Conservation (phyloP, 345 rosid genomes). For the Eucalyptus microcorys region DNA sequence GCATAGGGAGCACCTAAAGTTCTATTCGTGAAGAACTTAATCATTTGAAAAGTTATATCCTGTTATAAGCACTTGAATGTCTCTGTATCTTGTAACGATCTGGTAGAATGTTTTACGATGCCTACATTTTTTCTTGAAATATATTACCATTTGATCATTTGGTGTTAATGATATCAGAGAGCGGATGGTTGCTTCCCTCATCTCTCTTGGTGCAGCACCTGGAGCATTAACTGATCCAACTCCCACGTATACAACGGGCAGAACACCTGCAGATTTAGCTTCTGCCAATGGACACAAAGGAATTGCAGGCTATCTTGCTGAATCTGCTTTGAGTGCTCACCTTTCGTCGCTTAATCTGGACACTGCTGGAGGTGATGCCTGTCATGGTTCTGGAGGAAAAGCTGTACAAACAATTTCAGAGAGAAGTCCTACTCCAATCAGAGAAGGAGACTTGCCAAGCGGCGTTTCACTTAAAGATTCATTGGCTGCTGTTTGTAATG, state of each 20-base stretch:
- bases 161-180: slow-evolving; percentile 38
- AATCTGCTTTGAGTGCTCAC: slow-evolving; percentile 47
- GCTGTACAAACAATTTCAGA: slow-evolving; percentile 23
- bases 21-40: neutral
- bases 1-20: neutral
- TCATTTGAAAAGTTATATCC: neutral
- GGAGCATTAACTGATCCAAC: slow-evolving; percentile 79
- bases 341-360: slow-evolving; percentile 47
- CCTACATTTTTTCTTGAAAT: neutral
- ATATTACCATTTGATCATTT: neutral
- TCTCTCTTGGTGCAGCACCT: slow-evolving; percentile 71
- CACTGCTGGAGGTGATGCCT: slow-evolving; percentile 9
- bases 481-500: slow-evolving; percentile 77
- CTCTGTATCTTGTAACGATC: neutral
- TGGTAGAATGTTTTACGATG: neutral
- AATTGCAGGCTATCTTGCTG: slow-evolving; percentile 91
- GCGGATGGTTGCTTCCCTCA: slow-evolving; percentile 61
- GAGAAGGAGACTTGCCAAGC: slow-evolving; percentile 13
- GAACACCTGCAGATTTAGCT: slow-evolving; percentile 83
- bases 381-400: slow-evolving; percentile 8
- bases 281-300: slow-evolving; percentile 85
- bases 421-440: slow-evolving; percentile 10
- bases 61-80: neutral
- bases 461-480: slow-evolving; percentile 56
- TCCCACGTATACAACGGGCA: slow-evolving; percentile 47